Conservation (phyloP, 2,329 filamentous ascomycete genomes). For the Aspergillus fumigatus region DNA sequence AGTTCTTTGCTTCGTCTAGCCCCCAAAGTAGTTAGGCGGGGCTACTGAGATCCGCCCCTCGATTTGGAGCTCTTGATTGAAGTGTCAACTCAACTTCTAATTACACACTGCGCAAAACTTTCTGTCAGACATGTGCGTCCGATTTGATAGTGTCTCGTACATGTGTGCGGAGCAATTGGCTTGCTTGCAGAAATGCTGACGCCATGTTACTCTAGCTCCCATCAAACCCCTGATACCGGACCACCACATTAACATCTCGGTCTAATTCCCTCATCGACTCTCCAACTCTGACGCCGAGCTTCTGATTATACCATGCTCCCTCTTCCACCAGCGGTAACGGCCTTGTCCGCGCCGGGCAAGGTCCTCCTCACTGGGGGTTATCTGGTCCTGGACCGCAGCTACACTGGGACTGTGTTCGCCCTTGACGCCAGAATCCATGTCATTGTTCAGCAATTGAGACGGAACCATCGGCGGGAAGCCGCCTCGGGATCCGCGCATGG, state of each 20-base stretch:
- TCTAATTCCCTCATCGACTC: background rate
- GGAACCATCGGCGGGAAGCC: conserved; percentile 18
- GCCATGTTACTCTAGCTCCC: background rate
- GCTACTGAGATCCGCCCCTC: background rate
- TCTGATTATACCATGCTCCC: background rate
- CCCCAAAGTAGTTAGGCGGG: background rate
- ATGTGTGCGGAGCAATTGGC: background rate
- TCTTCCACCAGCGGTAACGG: conserved; percentile 34
- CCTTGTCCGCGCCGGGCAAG: conserved; percentile 90
- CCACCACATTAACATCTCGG: background rate
- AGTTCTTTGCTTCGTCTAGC: background rate
- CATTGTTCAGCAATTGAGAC: conserved; percentile 51
- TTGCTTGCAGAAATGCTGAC: background rate
- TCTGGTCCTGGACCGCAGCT: conserved; percentile 81
- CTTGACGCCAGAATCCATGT: conserved; percentile 62
- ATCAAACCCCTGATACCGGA: background rate
- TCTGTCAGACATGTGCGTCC: background rate
- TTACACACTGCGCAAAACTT: background rate
- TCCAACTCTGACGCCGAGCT: background rate
- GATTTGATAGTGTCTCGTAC: background rate
- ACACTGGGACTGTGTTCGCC: conserved; percentile 69
- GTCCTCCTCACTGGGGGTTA: conserved; percentile 93
- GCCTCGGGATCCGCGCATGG: conserved; percentile 14
- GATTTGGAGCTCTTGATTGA: background rate
- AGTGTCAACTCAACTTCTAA: background rate